A percentile compares a stretch with the other conserved stretches of the same genome.
phyloP scores from a whole-genome alignment of 2,329 filamentous ascomycete genomes.

The Calycina herbarum region DNA sequence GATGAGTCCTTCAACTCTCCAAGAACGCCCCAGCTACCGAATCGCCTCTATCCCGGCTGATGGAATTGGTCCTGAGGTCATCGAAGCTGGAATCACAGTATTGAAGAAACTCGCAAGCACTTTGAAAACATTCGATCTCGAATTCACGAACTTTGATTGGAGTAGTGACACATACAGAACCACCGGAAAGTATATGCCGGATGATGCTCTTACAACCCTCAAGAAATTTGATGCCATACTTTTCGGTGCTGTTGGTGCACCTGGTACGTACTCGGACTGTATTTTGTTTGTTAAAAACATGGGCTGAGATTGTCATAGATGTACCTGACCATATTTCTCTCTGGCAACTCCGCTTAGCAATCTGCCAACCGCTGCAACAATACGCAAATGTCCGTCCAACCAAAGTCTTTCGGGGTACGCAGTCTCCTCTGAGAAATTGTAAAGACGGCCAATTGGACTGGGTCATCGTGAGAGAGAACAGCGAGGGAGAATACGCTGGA shows the following conservation, averaged over 20 bases:
- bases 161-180: constrained; percentile 58
- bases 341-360: constrained; percentile 63
- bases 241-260: constrained; percentile 60
- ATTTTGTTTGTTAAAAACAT: not conserved
- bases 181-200: constrained; percentile 59
- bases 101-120: constrained; percentile 53
- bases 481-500: constrained; percentile 54
- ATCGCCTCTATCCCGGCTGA: constrained; percentile 64
- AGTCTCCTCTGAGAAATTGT: constrained; percentile 52
- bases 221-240: constrained; percentile 59
- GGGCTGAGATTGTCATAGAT: constrained; percentile 39
- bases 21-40: constrained; percentile 40
- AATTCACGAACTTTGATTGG: constrained; percentile 63
- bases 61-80: constrained; percentile 64
- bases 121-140: constrained; percentile 58
- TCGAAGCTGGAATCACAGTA: constrained; percentile 59
- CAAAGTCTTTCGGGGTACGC: constrained; percentile 56
- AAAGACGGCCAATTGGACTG: constrained; percentile 56
- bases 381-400: constrained; percentile 67
- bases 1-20: constrained; percentile 9
- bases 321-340: constrained; percentile 68
- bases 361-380: constrained; percentile 63
- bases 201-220: constrained; percentile 53
- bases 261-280: constrained; percentile 41
- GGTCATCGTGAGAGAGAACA: constrained; percentile 67